Conservation (phyloP, 139 green algal species). For the Picochlorum sp. region DNA sequence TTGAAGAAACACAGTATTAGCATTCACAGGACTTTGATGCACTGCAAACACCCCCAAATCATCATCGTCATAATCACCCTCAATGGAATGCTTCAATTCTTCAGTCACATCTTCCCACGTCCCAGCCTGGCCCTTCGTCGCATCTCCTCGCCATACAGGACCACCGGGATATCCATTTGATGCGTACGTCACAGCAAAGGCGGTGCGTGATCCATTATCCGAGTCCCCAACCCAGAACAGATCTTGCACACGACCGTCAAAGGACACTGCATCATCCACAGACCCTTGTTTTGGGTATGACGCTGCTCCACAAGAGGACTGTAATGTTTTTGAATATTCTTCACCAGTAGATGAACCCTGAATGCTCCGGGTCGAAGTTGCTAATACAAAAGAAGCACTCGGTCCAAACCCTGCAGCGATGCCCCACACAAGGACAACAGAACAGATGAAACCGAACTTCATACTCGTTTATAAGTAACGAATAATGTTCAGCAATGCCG, state of each 20-base stretch:
- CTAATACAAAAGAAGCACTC: too few species aligned
- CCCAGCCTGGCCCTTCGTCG: slow-evolving; percentile 16
- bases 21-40: slow-evolving; percentile 14
- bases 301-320: slow-evolving; percentile 7
- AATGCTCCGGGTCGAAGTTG: too few species aligned
- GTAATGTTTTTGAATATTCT: slow-evolving; percentile 8
- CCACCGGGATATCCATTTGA: slow-evolving; percentile 25
- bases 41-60: slow-evolving; percentile 30
- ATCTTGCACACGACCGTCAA: not conserved
- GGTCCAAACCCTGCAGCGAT: too few species aligned
- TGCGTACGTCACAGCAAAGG: slow-evolving; percentile 35
- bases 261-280: not conserved
- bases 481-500: too few species aligned
- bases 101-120: slow-evolving; percentile 31
- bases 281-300: slow-evolving; percentile 25
- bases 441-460: too few species aligned
- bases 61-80: not conserved
- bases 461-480: too few species aligned
- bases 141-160: slow-evolving; percentile 35
- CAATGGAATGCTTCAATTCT: slow-evolving; percentile 14
- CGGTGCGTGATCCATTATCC: not conserved
- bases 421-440: too few species aligned
- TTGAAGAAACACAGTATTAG: slow-evolving; percentile 33
- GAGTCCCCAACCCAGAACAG: not conserved
- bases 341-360: not conserved